Conservation (phyloP, 2,329 filamentous ascomycete species). For the Teratosphaeria zuluensis region DNA sequence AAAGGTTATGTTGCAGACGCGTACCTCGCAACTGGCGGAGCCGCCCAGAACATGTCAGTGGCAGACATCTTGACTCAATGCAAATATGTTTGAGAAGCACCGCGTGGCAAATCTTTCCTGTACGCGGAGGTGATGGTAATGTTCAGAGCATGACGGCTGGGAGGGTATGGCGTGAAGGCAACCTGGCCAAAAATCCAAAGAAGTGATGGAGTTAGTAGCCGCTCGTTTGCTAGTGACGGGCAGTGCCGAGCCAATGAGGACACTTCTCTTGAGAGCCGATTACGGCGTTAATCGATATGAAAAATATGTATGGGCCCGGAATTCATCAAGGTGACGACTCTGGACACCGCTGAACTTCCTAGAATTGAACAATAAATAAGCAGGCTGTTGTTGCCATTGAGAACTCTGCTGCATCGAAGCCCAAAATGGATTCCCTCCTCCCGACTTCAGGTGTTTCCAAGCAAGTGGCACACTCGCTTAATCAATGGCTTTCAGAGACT, state of each 20-base stretch:
- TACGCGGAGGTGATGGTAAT: background rate
- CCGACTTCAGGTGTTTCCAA: constrained; percentile 17
- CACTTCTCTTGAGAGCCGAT: background rate
- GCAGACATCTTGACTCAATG: constrained; percentile 12
- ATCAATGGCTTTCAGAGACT: background rate
- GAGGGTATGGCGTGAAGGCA: background rate
- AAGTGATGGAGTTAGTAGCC: background rate
- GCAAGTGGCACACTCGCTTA: constrained; percentile 17
- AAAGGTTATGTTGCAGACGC: constrained; percentile 10
- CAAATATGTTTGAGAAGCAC: too few relatives aligned
- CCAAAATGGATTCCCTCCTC: constrained; percentile 30
- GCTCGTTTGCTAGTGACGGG: background rate
- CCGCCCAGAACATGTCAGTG: constrained; percentile 45
- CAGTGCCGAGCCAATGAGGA: background rate
- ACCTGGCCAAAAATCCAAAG: background rate
- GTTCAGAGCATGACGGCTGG: background rate
- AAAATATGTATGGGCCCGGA: background rate
- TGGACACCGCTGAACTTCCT: background rate
- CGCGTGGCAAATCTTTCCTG: too few relatives aligned
- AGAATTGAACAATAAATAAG: background rate
- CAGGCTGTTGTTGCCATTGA: background rate
- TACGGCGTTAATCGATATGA: background rate
- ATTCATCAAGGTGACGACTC: background rate
- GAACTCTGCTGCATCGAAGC: background rate
- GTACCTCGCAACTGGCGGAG: constrained; percentile 59